Base-by-base conservation (phyloP, 169 alveolate species). In the Eimeria tenella region DNA sequence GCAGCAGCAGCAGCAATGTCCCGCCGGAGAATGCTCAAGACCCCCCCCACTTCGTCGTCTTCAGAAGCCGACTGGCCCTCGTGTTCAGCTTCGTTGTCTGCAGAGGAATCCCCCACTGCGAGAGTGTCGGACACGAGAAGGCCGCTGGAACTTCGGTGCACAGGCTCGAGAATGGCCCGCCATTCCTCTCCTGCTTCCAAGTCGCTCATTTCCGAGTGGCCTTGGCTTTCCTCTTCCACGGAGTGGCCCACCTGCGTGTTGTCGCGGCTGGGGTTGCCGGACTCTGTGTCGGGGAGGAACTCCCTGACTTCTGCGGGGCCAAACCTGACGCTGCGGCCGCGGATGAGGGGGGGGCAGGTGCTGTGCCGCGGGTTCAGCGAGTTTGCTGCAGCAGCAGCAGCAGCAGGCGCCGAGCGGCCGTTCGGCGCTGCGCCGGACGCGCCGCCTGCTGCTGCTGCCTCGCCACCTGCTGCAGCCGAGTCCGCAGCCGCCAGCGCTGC, bases 231-330 rank as follows among this genome's bases (percentile, higher is more conserved):
- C 2, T 31, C 2, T 31, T 31, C 42, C 42, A 31, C 42, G 2
- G 42, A 31, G 42, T 31, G 42, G 42, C 42, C 42, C 42, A 31
- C 42, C 42, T 31, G 42, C 42, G 42, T 31, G 42, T 2, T 31
- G 42, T 31, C 42, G 42, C 42, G 42, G 42, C 42, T 31, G 42
- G 42, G 42, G 42, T 31, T 31, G 0, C 42, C 42, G 42, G 42
- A 31, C 42, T 31, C 42, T 1, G 42, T 31, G 42, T 31, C 42
- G 2, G 42, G 42, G 42, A 31, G 42, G 56, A 52, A 79, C 52
- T 79, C 70, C 21, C 88, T 2, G n/a, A 55, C 70, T 49, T 53
- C 70, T 79, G 70, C 52, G 23, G 49, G 88, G 88, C 88, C 88
- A 53, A 53, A 55, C 11, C 88, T 42, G 13, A 79, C 73, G 49